phyloP scores from a whole-genome alignment of 106 monocot genomes.

The Cymbidium sinense region DNA sequence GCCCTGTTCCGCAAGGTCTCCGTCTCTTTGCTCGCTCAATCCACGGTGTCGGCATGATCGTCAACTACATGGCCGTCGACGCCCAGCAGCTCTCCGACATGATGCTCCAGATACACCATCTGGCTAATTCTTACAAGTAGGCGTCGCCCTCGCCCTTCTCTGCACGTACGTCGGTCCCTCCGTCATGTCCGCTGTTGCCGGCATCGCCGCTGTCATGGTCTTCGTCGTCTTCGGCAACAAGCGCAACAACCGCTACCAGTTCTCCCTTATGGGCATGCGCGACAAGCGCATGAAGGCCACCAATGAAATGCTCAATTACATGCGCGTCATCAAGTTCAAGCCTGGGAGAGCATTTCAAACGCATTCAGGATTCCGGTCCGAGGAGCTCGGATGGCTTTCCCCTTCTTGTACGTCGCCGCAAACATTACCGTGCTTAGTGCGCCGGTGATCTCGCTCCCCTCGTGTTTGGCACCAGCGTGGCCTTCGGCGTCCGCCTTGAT shows the following conservation, averaged over 20 bases:
- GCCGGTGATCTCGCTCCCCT: constrained; percentile 44
- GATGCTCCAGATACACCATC: constrained; percentile 82
- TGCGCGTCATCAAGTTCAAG: constrained; percentile 92
- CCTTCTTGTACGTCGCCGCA: constrained; percentile 67
- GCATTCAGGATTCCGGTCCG: constrained; percentile 42
- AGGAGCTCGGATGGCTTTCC: constrained; percentile 61
- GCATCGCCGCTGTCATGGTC: constrained; percentile 22
- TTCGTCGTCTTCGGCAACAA: constrained; percentile 29
- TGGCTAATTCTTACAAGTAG: constrained; percentile 81
- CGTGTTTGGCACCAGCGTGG: constrained; percentile 69
- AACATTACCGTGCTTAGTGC: constrained; percentile 69
- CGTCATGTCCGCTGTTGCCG: constrained; percentile 35
- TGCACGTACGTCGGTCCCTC: constrained; percentile 54
- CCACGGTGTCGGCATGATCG: constrained; percentile 89
- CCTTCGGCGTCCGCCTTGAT: constrained; percentile 41
- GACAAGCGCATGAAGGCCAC: constrained; percentile 92
- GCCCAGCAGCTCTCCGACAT: constrained; percentile 95
- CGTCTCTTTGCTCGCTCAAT: constrained; percentile 69
- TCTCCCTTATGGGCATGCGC: constrained; percentile 71
- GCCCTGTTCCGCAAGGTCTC: constrained; percentile 72
- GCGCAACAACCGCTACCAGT: constrained; percentile 57
- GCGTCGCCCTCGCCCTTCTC: constrained; percentile 46
- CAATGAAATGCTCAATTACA: constrained; percentile 90
- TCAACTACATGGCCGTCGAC: constrained; percentile 97
- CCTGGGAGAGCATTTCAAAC: constrained; percentile 72